These are phyloP conservation scores for Calonectria hawksworthii DNA, from an alignment of 2,329 filamentous ascomycete genomes.

Conservation along the genomic window DNA sequence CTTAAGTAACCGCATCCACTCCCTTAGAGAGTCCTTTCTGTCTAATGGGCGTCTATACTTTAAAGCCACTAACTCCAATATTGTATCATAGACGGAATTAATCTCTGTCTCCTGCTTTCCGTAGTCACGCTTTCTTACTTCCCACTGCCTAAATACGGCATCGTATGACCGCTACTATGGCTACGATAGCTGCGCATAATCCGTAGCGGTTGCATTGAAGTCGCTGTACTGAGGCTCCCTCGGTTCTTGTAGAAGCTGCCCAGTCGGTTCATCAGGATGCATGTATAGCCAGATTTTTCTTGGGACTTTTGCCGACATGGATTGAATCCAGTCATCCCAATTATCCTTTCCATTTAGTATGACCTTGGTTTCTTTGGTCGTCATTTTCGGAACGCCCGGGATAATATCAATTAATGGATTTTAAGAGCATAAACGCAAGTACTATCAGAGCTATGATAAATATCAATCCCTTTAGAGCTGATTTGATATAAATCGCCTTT, in stretches of 20 bases:
- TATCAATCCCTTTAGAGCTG: neutral
- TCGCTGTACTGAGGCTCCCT: neutral
- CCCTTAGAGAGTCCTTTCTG: neutral
- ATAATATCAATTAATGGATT: neutral
- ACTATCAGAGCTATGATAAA: neutral
- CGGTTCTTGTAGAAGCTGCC: neutral
- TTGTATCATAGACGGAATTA: neutral
- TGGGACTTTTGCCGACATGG: neutral
- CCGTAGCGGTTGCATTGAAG: conserved; percentile 1
- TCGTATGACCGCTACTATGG: neutral
- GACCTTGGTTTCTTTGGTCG: neutral
- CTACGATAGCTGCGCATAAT: neutral
- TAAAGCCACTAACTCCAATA: neutral
- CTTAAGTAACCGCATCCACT: neutral
- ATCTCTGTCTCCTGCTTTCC: neutral
- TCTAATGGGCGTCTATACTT: neutral
- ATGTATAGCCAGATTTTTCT: neutral
- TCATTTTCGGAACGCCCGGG: conserved; percentile 2
- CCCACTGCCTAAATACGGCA: neutral
- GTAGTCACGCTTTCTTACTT: neutral
- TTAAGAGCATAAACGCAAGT: neutral
- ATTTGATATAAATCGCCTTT: neutral
- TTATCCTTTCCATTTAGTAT: neutral
- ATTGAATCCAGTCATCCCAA: neutral
- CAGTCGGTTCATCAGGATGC: neutral